A percentile compares a stretch with the other conserved stretches of the same genome.
Evolutionary conservation across 2,329 filamentous ascomycete genomes (phyloP).

Genomic region (Exophiala alcalophila): DNA sequence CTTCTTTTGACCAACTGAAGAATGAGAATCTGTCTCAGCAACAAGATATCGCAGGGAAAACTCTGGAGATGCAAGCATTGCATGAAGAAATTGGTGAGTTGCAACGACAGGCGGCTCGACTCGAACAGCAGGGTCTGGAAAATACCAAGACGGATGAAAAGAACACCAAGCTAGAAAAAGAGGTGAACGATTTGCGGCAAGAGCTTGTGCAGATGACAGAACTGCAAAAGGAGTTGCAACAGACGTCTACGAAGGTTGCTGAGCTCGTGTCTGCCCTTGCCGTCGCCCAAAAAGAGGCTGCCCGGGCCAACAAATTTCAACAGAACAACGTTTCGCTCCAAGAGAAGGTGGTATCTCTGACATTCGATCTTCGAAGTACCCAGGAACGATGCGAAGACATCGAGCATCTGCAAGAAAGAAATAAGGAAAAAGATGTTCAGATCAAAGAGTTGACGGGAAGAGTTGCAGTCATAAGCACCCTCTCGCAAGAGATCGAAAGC

Average conservation of each 20-base stretch:
- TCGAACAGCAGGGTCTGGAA: slow-evolving; percentile 1
- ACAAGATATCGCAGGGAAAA: slow-evolving; percentile 1
- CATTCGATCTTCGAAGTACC: slow-evolving; percentile 1
- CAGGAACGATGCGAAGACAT: slow-evolving; percentile 8
- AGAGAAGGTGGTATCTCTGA: neutral
- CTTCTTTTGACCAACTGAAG: slow-evolving; percentile 5
- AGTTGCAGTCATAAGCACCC: neutral
- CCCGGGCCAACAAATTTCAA: neutral
- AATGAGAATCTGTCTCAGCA: slow-evolving; percentile 3
- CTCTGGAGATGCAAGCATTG: slow-evolving; percentile 1
- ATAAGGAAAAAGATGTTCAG: slow-evolving; percentile 4
- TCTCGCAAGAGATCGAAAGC: neutral
- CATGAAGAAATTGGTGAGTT: neutral
- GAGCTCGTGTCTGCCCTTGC: slow-evolving; percentile 4
- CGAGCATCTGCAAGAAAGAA: slow-evolving; percentile 1
- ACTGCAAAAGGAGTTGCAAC: neutral
- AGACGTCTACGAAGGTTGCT: neutral
- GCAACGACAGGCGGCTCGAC: neutral
- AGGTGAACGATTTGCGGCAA: neutral
- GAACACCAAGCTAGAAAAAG: neutral
- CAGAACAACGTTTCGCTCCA: slow-evolving; percentile 1
- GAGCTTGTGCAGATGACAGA: neutral
- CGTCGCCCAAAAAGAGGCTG: slow-evolving; percentile 1
- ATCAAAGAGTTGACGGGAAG: slow-evolving; percentile 3
- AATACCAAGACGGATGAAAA: neutral